Base-by-base conservation (phyloP, 108 stramenopile genomes). In the Aurantiochytrium sp. region DNA sequence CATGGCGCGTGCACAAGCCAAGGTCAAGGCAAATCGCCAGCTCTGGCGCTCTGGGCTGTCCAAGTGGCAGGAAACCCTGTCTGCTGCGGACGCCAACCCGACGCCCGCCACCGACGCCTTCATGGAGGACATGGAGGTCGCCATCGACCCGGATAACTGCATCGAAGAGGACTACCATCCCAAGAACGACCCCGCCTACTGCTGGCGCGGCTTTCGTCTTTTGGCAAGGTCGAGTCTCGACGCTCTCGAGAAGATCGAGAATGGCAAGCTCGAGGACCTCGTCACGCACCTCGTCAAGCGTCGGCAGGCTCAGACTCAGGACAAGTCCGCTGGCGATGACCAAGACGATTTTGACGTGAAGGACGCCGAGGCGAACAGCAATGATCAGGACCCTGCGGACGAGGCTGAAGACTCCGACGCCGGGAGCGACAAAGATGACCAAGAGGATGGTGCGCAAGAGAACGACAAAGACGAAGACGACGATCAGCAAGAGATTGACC, bases 81-180 rank as follows among this genome's bases (percentile, higher is more conserved):
- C 37, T 55, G 37, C 27, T 12, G 24, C 34, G 6, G 87, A 68
- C 19, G 27, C 41, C 19, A 37, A 48, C 42, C 36, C 36, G 21
- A 48, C 36, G 48, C 52, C 54, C 22, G 54, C 85, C 22, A 50
- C 27, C 27, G 87, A 87, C 27, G 65, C 3, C 21, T 87, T 87
- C 6, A 68, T 39, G 34, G 34, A 37, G 4, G n/a, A 37, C 31
- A 87, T 87, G 87, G 87, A 87, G 30, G 68, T 68, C 37, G 87
- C 87, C 12, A 68, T 68, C 15, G 87, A 87, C 65, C 87, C 87
- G 12, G 59, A 87, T 15, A 68, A 65, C 31, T 87, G 87, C 68
- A 87, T 87, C 0, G 87, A 87, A 4, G 87, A 87, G 68, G 87
- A 87, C 37, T 87, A 87, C 2, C 87, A 87, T 17, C 87, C 87